A percentile compares a stretch with the other conserved stretches of the same genome.
Conservation (phyloP, 2,329 filamentous ascomycete species). For the Pseudogymnoascus pannorum region DNA sequence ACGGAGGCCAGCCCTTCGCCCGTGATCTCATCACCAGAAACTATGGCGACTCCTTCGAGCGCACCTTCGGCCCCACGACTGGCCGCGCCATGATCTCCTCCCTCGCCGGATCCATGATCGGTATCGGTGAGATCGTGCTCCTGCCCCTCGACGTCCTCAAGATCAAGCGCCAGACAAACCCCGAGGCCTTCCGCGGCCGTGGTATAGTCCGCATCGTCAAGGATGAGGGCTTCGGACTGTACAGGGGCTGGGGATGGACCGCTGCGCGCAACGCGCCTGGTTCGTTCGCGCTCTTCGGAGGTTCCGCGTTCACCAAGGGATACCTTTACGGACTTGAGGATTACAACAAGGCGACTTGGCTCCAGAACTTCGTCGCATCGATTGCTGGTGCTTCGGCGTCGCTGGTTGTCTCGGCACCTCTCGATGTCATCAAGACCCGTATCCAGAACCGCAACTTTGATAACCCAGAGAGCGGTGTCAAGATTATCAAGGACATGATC, state of each 20-base stretch:
- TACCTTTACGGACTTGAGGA: constrained; percentile 84
- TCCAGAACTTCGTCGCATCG: constrained; percentile 95
- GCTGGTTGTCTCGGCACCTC: constrained; percentile 88
- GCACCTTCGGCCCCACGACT: constrained; percentile 88
- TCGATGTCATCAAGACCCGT: constrained; percentile 96
- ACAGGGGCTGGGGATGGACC: constrained; percentile 96
- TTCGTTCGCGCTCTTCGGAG: constrained; percentile 97
- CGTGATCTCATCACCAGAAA: constrained; percentile 79
- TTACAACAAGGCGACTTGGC: constrained; percentile 93
- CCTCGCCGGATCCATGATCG: constrained; percentile 87
- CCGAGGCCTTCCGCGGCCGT: constrained; percentile 91
- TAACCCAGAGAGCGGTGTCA: constrained; percentile 89
- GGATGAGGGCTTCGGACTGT: constrained; percentile 92
- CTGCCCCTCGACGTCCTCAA: constrained; percentile 94
- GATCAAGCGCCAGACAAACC: constrained; percentile 99
- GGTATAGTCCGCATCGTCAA: constrained; percentile 82
- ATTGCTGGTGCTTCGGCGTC: constrained; percentile 92
- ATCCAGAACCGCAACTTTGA: constrained; percentile 99
- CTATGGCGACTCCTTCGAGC: constrained; percentile 77
- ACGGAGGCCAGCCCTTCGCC: constrained; percentile 91
- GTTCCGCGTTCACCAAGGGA: constrained; percentile 94
- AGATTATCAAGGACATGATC: constrained; percentile 87
- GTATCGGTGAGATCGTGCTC: constrained; percentile 93
- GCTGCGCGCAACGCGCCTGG: constrained; percentile 94
- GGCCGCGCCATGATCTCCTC: constrained; percentile 98